These are phyloP conservation scores for Annulohypoxylon truncatum DNA, from an alignment of 2,329 filamentous ascomycete genomes.

Conservation along the genomic window DNA sequence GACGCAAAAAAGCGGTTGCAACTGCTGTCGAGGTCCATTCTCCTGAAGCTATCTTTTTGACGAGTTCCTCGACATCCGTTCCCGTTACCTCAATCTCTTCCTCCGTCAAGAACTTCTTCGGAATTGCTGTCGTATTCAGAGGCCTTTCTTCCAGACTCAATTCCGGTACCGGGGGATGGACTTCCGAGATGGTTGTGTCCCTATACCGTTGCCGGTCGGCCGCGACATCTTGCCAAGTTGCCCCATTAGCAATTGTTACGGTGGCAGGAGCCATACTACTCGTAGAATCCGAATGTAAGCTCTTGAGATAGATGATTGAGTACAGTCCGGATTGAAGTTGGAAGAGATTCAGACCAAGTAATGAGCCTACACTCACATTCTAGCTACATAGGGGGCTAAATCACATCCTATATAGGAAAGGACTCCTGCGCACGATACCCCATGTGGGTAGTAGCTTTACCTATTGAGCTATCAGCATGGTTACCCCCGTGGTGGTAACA, in stretches of 20 bases:
- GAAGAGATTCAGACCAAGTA: background rate
- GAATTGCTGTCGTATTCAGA: conserved; percentile 59
- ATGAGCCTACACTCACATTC: background rate
- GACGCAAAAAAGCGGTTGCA: conserved; percentile 64
- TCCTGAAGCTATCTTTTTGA: conserved; percentile 56
- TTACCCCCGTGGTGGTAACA: conserved; percentile 4
- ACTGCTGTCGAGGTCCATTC: conserved; percentile 58
- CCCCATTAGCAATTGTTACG: conserved; percentile 45
- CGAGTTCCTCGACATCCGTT: conserved; percentile 56
- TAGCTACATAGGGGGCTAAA: background rate
- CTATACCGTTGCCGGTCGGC: conserved; percentile 59
- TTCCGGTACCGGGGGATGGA: conserved; percentile 55
- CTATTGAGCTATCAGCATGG: conserved; percentile 30
- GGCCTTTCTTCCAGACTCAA: conserved; percentile 50
- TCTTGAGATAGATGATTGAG: background rate
- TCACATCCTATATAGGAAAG: conserved; percentile 5
- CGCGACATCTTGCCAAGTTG: conserved; percentile 61
- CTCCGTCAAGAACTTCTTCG: conserved; percentile 57
- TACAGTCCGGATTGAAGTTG: background rate
- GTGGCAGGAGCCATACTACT: conserved; percentile 36
- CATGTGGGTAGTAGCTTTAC: conserved; percentile 22
- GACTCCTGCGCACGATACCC: conserved; percentile 1
- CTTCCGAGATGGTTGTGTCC: conserved; percentile 56
- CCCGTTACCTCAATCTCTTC: conserved; percentile 64
- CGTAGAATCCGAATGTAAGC: background rate